Conservation (phyloP, 768 basidiomycete genomes). For the Tylopilus felleus region DNA sequence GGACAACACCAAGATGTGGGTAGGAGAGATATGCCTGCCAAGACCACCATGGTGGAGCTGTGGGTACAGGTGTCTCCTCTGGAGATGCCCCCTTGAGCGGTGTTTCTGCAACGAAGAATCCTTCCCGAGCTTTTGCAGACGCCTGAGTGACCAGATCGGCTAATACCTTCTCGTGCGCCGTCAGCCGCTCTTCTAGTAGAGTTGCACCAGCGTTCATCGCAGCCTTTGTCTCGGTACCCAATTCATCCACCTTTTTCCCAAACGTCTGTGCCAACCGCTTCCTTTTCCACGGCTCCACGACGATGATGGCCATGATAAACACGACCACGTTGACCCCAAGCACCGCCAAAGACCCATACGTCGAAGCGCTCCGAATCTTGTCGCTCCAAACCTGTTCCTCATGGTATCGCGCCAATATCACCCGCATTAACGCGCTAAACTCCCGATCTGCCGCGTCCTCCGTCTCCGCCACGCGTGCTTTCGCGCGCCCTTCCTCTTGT, state of each 20-base stretch:
- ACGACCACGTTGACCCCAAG: constrained; percentile 86
- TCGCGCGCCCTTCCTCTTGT: constrained; percentile 70
- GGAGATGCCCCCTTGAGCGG: constrained; percentile 1
- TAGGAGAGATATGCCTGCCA: constrained; percentile 6
- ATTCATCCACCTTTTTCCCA: constrained; percentile 73
- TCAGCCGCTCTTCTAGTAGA: constrained; percentile 47
- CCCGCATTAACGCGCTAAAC: constrained; percentile 83
- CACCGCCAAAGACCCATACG: constrained; percentile 86
- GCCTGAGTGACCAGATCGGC: constrained; percentile 25
- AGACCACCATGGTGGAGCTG: constrained; percentile 9
- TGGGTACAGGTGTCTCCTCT: not conserved
- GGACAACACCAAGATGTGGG: constrained; percentile 8
- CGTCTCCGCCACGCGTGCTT: constrained; percentile 58
- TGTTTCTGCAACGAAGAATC: not conserved
- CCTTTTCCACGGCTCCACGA: constrained; percentile 98
- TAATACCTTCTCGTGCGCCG: constrained; percentile 42
- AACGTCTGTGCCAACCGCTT: constrained; percentile 82
- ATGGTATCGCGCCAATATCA: constrained; percentile 90
- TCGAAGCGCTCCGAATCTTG: constrained; percentile 94
- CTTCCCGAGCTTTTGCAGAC: constrained; percentile 15
- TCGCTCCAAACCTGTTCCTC: constrained; percentile 99
- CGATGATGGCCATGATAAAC: constrained; percentile 82
- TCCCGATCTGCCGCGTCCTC: constrained; percentile 84
- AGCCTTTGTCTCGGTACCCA: constrained; percentile 39
- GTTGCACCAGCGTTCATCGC: constrained; percentile 48